Evolutionary conservation across 208 protist genomes (phyloP).

Genomic region (Acanthamoeba pearcei): DNA sequence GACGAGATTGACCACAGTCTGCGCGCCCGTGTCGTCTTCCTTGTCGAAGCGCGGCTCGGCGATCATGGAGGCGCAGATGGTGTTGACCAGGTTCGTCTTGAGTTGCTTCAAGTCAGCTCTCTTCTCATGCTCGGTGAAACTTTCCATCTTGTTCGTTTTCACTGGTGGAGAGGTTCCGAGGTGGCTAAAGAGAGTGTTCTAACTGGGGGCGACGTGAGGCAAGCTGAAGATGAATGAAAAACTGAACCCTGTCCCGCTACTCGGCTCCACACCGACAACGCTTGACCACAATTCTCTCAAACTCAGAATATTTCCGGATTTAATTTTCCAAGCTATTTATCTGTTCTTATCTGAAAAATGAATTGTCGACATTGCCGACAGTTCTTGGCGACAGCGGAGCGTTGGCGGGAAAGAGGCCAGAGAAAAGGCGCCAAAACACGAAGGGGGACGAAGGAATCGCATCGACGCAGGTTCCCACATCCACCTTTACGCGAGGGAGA

Average conservation of each 20-base stretch:
- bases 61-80: too few species aligned
- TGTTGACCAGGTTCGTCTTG: too few species aligned
- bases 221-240: neutral
- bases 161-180: constrained; percentile 27
- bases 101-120: too few species aligned
- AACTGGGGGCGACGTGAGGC: neutral
- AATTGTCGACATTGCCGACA: neutral
- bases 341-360: neutral
- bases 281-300: too few species aligned
- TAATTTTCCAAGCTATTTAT: neutral
- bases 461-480: too few species aligned
- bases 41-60: too few species aligned
- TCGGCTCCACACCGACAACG: too few species aligned
- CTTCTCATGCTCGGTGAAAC: too few species aligned
- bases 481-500: neutral
- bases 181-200: neutral
- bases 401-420: neutral
- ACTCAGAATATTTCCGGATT: neutral
- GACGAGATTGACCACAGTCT: too few species aligned
- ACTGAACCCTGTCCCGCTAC: neutral
- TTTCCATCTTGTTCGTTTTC: too few species aligned
- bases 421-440: neutral
- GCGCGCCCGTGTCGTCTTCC: too few species aligned
- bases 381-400: neutral
- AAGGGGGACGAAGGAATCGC: neutral